phyloP scores from a whole-genome alignment of 352 stramenopile genomes.

The Phytopythium oedochilum region DNA sequence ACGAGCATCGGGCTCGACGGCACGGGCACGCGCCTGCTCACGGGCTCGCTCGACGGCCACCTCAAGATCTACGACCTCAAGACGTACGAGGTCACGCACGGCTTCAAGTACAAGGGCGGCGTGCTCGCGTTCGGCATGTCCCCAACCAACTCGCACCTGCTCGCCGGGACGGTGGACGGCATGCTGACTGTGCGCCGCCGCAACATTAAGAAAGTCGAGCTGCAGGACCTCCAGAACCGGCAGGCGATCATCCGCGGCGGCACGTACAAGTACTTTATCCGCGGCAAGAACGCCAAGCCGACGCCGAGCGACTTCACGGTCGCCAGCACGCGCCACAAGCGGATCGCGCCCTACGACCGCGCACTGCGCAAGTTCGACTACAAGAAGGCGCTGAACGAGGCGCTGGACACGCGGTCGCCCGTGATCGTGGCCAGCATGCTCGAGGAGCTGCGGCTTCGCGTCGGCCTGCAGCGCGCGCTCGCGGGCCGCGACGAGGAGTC shows the following conservation, averaged over 20 bases:
- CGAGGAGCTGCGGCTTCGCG: conserved; percentile 91
- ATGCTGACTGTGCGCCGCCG: conserved; percentile 82
- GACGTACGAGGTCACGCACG: conserved; percentile 88
- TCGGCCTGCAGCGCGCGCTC: conserved; percentile 88
- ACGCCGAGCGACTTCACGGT: conserved; percentile 73
- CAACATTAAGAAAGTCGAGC: conserved; percentile 61
- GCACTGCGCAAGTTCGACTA: conserved; percentile 95
- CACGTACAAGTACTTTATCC: conserved; percentile 89
- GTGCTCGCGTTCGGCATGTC: conserved; percentile 83
- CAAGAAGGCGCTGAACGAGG: conserved; percentile 93
- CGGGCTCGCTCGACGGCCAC: conserved; percentile 87
- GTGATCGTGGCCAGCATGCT: conserved; percentile 92
- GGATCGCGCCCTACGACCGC: conserved; percentile 91
- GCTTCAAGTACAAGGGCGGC: conserved; percentile 85
- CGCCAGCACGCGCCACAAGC: conserved; percentile 79
- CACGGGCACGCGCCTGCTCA: conserved; percentile 85
- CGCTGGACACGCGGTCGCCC: conserved; percentile 88
- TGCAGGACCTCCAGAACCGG: conserved; percentile 60
- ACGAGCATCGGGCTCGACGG: conserved; percentile 87
- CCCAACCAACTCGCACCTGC: conserved; percentile 78
- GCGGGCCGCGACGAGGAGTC: conserved; percentile 92
- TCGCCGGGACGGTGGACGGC: conserved; percentile 71
- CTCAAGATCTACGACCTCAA: conserved; percentile 93
- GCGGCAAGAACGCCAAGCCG: conserved; percentile 82
- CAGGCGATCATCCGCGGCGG: conserved; percentile 74